Conservation (phyloP, 345 rosid species). For the Erodium maritimum region DNA sequence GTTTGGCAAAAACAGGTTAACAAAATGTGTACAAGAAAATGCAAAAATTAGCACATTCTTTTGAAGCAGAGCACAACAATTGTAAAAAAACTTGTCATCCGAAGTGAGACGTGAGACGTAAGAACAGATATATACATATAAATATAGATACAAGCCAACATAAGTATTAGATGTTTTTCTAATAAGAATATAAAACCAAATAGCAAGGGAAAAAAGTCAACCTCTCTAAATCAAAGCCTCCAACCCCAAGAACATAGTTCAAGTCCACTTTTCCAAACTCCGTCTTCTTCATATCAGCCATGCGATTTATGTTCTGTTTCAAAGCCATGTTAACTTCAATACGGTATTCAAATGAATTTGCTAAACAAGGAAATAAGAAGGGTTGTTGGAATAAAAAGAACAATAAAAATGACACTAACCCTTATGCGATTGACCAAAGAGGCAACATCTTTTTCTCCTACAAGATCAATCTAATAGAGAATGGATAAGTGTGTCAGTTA, state of each 20-base stretch:
- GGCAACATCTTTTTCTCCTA: conserved; percentile 49
- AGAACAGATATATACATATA: too few relatives aligned
- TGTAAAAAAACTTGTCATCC: background rate
- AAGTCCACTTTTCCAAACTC: conserved; percentile 81
- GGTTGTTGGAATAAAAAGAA: background rate
- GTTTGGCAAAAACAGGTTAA: too few relatives aligned
- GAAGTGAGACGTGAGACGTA: background rate
- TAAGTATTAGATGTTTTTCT: background rate
- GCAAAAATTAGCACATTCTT: too few relatives aligned
- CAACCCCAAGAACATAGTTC: conserved; percentile 94
- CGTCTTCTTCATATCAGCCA: conserved; percentile 70
- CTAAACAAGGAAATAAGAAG: background rate
- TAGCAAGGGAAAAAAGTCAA: conserved; percentile 18
- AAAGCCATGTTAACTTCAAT: conserved; percentile 10
- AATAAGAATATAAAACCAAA: background rate
- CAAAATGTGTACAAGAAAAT: too few relatives aligned
- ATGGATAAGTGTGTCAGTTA: conserved; percentile 11
- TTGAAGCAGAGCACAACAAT: background rate
- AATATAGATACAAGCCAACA: background rate
- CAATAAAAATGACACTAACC: conserved; percentile 23
- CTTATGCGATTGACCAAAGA: conserved; percentile 62
- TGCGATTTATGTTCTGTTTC: conserved; percentile 56
- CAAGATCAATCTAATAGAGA: conserved; percentile 68
- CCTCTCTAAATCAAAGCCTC: conserved; percentile 98
- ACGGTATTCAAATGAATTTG: background rate